phyloP scores from a whole-genome alignment of 306 rosid genomes.

The Acacia melanoxylon region DNA sequence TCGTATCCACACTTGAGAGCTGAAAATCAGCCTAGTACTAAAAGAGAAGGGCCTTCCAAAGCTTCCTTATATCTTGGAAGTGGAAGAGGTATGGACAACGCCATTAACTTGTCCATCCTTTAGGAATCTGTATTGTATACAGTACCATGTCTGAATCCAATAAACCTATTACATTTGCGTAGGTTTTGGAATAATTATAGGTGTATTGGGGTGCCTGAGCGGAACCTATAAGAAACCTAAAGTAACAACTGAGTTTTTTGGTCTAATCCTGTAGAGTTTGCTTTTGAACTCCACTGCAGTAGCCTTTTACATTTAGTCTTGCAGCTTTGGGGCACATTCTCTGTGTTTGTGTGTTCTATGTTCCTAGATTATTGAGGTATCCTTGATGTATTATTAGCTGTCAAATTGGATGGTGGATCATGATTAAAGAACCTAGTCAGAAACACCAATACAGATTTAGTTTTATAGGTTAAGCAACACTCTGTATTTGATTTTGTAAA shows the following conservation, averaged over 20 bases:
- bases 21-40: slow-evolving; percentile 47
- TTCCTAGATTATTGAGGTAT: slow-evolving; percentile 36
- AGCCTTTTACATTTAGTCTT: not conserved
- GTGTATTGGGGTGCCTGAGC: not conserved
- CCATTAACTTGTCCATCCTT: slow-evolving; percentile 1
- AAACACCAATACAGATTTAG: not conserved
- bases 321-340: not conserved
- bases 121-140: not conserved
- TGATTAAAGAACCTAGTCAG: not conserved
- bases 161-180: not conserved
- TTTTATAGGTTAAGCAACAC: not conserved
- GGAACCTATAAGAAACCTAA: slow-evolving; percentile 12
- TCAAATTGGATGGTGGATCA: not conserved
- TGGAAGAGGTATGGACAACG: slow-evolving; percentile 66
- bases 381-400: not conserved
- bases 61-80: slow-evolving; percentile 78
- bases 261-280: slow-evolving; percentile 3
- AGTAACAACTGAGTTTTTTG: slow-evolving; percentile 9
- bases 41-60: slow-evolving; percentile 85
- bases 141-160: not conserved
- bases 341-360: slow-evolving; percentile 14
- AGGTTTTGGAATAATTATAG: not conserved
- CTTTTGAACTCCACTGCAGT: not conserved
- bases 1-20: slow-evolving; percentile 85
- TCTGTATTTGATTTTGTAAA: not conserved